Percentiles rank a stretch among this genome's conserved stretches.
These are phyloP conservation scores for Calonectria hawksworthii DNA, from an alignment of 2,329 filamentous ascomycete species.

Conservation along the genomic window DNA sequence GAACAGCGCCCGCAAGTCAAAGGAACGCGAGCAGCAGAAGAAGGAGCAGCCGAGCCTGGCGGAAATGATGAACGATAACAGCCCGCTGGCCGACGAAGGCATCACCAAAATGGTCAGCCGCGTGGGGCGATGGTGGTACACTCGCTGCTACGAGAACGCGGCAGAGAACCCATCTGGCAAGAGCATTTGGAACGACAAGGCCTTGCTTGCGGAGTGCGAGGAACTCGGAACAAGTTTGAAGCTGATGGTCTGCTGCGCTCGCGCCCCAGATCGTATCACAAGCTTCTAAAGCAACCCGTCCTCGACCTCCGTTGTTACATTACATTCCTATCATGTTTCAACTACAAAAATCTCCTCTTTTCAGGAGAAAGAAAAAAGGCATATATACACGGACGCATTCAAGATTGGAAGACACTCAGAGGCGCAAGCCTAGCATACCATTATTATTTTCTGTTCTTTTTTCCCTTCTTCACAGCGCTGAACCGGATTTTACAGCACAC, in stretches of 20 bases:
- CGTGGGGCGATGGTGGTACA: conserved; percentile 98
- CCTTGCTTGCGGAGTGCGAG: conserved; percentile 86
- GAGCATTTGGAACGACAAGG: conserved; percentile 84
- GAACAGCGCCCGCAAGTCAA: conserved; percentile 33
- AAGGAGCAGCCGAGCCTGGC: conserved; percentile 70
- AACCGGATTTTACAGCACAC: conserved; percentile 28
- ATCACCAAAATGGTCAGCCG: conserved; percentile 94
- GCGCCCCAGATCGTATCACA: conserved; percentile 76
- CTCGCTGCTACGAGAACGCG: conserved; percentile 86
- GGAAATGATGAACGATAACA: conserved; percentile 80
- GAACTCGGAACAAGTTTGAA: conserved; percentile 89
- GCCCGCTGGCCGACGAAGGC: conserved; percentile 81
- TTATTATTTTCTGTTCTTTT: conserved; percentile 24
- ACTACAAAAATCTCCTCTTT: conserved; percentile 20
- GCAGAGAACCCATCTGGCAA: conserved; percentile 60
- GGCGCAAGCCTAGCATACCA: conserved; percentile 43
- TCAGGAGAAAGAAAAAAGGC: conserved; percentile 20
- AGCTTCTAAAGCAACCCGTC: conserved; percentile 56
- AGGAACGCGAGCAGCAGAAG: conserved; percentile 47
- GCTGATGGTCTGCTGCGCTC: conserved; percentile 90
- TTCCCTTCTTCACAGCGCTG: not conserved
- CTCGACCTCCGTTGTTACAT: conserved; percentile 9
- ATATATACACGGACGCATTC: conserved; percentile 38
- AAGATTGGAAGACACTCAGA: conserved; percentile 42
- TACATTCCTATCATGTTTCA: conserved; percentile 34